Base-by-base conservation (phyloP, 2,329 filamentous ascomycete species). In the Aspergillus sp. region DNA sequence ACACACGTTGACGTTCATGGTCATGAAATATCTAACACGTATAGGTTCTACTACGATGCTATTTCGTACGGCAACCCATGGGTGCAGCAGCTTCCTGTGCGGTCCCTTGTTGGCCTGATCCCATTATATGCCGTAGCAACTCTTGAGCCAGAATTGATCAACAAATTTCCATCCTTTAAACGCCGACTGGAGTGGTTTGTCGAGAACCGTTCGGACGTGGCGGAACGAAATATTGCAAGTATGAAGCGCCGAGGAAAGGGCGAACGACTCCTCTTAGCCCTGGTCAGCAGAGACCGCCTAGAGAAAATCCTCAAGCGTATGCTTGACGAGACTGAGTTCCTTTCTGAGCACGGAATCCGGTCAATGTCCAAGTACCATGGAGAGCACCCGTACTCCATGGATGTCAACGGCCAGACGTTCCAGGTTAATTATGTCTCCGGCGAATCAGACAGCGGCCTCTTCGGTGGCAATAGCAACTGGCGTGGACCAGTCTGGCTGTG, bases 401-500 rank as follows among this genome's bases (percentile, higher is more conserved):
- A 96, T 54, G 93, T 97, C 59, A 96, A 98, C 64, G 92, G 91
- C 0, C 91, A 97, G 72, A 83, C 83, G 30, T 98, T 96, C 79
- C 85, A 87, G 57, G 93, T 98, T 41, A 85, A 87, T 66, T 98
- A 98, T 70, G 86, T 98, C 17, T 88, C 95, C 1, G 95, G 93
- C n/a, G 93, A 98, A 72, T 97, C 93, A 0, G 93, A 98, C 77
- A 96, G 90, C 68, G 91, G 91, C 3, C 83, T 98, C 5, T 98
- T 98, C 69, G 93, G 93, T 53, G 93, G 93, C 64, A 98, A 98
- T 83, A 96, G 92, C 75, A 98, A 98, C 76, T 98, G 93, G 93
- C 86, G 93, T 77, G 93, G 89, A 4, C 93, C 95, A 0, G 93
- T 96, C 66, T 98, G 93, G 93, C 83, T 97, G 49, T 95, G 91